Percentiles rank a stretch among this genome's conserved stretches.
phyloP scores from a whole-genome alignment of 2,329 filamentous ascomycete species.

The Fusarium paranaense region DNA sequence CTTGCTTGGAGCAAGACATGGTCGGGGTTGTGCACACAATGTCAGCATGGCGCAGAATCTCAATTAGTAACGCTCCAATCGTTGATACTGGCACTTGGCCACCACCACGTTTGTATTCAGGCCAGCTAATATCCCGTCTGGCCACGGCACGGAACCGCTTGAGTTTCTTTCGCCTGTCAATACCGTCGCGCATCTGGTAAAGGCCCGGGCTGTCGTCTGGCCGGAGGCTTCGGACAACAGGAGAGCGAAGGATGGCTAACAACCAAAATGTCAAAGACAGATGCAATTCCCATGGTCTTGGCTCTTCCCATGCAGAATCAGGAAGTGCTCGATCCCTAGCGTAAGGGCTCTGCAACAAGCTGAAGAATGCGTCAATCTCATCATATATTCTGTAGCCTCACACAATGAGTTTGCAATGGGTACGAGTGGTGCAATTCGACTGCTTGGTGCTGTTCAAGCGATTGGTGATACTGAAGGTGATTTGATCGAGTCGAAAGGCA shows the following conservation, averaged over 20 bases:
- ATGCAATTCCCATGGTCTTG: constrained; percentile 21
- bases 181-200: neutral
- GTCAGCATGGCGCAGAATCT: neutral
- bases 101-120: neutral
- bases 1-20: neutral
- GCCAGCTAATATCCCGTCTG: neutral
- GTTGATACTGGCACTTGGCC: neutral
- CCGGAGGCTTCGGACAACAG: neutral
- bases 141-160: constrained; percentile 13
- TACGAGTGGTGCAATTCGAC: rapidly evolving
- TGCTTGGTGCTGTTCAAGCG: neutral
- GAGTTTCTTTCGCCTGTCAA: neutral
- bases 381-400: neutral
- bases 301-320: neutral
- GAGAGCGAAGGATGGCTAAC: constrained; percentile 8
- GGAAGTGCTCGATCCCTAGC: neutral
- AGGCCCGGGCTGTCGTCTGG: constrained; percentile 9
- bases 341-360: neutral
- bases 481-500: neutral
- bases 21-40: constrained; percentile 20
- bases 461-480: neutral
- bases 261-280: constrained; percentile 30
- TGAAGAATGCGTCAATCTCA: constrained; percentile 7
- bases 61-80: neutral
- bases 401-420: constrained; percentile 1